These are phyloP conservation scores for Hypoxylon trugodes DNA, from an alignment of 495 filamentous ascomycete species.

Conservation along the genomic window DNA sequence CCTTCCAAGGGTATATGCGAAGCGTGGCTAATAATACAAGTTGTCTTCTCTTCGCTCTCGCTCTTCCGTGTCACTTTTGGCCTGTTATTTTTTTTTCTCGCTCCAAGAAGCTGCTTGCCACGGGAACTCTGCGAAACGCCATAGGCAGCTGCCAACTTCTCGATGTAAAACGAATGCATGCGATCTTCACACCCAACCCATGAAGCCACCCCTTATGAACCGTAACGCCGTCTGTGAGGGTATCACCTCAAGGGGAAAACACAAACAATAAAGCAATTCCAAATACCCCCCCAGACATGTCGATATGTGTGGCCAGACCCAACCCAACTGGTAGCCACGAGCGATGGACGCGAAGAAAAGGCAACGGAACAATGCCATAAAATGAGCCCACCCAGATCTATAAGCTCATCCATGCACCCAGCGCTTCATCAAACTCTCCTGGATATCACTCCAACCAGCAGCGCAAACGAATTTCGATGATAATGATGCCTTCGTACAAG, in stretches of 20 bases:
- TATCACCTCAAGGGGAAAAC: constrained; percentile 42
- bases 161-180: constrained; percentile 39
- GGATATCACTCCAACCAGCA: constrained; percentile 37
- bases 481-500: constrained; percentile 39
- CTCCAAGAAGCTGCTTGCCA: constrained; percentile 29
- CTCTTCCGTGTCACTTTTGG: constrained; percentile 37
- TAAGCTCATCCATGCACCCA: constrained; percentile 43
- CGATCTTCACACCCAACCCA: constrained; percentile 31
- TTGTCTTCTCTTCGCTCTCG: constrained; percentile 37
- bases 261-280: constrained; percentile 26
- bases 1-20: constrained; percentile 46
- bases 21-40: constrained; percentile 46
- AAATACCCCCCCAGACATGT: constrained; percentile 32
- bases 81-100: constrained; percentile 22
- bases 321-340: constrained; percentile 40
- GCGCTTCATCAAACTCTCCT: constrained; percentile 43
- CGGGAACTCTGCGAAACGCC: constrained; percentile 17
- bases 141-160: constrained; percentile 22
- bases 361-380: constrained; percentile 34
- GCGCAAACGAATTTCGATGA: constrained; percentile 37
- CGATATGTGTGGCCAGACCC: constrained; percentile 34
- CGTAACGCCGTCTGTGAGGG: constrained; percentile 47
- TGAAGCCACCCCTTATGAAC: constrained; percentile 34
- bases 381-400: constrained; percentile 46
- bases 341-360: constrained; percentile 43